Conservation (phyloP, 202 grass and related monocot species). For the Zizania palustris region DNA sequence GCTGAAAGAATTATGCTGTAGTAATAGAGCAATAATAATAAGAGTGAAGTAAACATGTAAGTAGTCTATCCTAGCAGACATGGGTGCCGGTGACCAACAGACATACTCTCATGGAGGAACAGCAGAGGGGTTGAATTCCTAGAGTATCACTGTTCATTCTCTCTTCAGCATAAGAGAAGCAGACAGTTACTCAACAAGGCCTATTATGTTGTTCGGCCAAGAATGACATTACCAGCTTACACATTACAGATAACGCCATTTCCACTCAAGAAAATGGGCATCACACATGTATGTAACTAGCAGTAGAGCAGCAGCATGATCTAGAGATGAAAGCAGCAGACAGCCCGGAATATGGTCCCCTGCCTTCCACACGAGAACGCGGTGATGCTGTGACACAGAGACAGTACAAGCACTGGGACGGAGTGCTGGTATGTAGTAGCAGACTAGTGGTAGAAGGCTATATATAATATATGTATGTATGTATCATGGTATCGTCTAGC, state of each 20-base stretch:
- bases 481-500: constrained; percentile 22
- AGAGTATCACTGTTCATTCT: neutral
- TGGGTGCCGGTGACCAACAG: neutral
- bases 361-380: constrained; percentile 6
- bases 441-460: neutral
- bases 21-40: neutral
- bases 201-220: constrained; percentile 43
- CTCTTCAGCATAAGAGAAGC: neutral
- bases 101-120: neutral
- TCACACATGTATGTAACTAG: constrained; percentile 24
- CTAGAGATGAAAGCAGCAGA: neutral
- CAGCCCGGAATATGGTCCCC: neutral
- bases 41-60: neutral
- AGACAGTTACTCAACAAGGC: neutral
- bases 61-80: neutral
- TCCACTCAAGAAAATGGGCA: constrained; percentile 34
- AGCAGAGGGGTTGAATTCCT: neutral
- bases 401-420: neutral
- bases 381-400: neutral
- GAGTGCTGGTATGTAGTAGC: neutral
- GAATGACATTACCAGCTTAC: constrained; percentile 44
- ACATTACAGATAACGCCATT: constrained; percentile 40
- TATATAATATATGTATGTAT: too few relatives aligned
- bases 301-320: constrained; percentile 3
- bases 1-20: neutral